These are phyloP conservation scores for Gautieria morchelliformis DNA, from an alignment of 768 basidiomycete genomes.

Conservation along the genomic window DNA sequence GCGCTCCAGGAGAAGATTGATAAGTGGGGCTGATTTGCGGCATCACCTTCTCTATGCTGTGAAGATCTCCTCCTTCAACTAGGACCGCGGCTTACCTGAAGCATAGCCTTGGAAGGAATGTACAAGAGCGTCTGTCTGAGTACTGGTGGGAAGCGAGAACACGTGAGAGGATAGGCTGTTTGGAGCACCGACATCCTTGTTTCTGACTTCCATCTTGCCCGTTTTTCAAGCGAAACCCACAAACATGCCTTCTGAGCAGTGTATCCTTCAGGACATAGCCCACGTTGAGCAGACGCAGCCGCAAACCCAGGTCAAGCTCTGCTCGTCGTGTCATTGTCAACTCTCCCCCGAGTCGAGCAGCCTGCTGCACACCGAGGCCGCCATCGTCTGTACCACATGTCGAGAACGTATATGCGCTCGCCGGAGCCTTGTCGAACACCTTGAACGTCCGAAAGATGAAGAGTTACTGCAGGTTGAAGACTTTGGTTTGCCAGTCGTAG, in stretches of 20 bases:
- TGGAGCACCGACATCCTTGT: background rate
- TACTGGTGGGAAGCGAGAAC: background rate
- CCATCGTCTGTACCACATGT: conserved; percentile 40
- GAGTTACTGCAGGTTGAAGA: background rate
- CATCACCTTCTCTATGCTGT: background rate
- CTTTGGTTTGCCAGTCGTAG: background rate
- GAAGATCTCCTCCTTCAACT: background rate
- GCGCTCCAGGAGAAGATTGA: too few relatives aligned
- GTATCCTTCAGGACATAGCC: conserved; percentile 8
- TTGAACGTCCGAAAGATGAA: background rate
- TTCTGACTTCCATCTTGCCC: conserved; percentile 10
- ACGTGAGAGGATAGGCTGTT: background rate
- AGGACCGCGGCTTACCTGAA: background rate
- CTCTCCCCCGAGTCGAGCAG: conserved; percentile 20
- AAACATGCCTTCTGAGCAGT: conserved; percentile 10
- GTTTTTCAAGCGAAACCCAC: conserved; percentile 38
- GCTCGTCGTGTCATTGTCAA: conserved; percentile 22
- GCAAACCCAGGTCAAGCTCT: conserved; percentile 18
- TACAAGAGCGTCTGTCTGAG: background rate
- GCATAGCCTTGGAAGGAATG: background rate
- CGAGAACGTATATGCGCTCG: conserved; percentile 27
- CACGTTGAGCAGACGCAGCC: conserved; percentile 18
- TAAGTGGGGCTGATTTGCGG: too few relatives aligned
- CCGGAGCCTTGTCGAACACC: background rate
- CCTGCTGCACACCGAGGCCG: conserved; percentile 20